A percentile compares a stretch with the other conserved stretches of the same genome.
phyloP scores from a whole-genome alignment of 1,284 basidiomycete species.

The Mycosarcoma mackinlayi region DNA sequence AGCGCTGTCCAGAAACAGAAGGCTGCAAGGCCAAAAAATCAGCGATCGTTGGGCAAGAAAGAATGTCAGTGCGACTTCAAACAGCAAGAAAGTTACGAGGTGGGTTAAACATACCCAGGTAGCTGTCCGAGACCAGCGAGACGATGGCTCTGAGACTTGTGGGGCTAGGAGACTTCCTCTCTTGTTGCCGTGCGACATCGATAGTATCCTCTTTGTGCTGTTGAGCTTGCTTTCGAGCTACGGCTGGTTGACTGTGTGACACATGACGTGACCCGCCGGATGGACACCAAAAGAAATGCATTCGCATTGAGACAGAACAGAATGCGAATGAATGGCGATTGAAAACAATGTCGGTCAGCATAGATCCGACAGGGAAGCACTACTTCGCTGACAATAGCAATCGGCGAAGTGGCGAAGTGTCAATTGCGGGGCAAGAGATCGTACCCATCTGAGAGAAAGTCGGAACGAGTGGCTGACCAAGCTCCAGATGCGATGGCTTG shows the following conservation, averaged over 20 bases:
- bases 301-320: not conserved
- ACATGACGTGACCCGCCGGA: not conserved
- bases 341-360: conserved; percentile 2
- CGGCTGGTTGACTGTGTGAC: conserved; percentile 7
- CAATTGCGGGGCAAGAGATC: conserved; percentile 34
- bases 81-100: not conserved
- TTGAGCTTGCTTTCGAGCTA: not conserved
- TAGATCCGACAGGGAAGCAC: not conserved
- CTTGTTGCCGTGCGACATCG: not conserved
- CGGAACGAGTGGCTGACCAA: conserved; percentile 45
- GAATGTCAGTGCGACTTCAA: not conserved
- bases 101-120: conserved; percentile 36
- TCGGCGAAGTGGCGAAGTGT: not conserved
- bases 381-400: too few species aligned
- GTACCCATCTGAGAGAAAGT: conserved; percentile 37
- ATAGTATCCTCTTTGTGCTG: conserved; percentile 3
- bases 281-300: not conserved
- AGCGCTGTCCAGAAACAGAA: conserved; percentile 88
- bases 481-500: conserved; percentile 52
- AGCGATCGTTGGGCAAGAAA: not conserved
- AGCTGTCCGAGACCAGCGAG: conserved; percentile 46
- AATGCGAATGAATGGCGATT: not conserved
- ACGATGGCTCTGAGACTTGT: conserved; percentile 38
- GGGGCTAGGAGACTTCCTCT: too few species aligned
- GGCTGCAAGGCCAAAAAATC: conserved; percentile 71